These are phyloP conservation scores for Cicer judaicum DNA, from an alignment of 306 rosid species.

Conservation along the genomic window DNA sequence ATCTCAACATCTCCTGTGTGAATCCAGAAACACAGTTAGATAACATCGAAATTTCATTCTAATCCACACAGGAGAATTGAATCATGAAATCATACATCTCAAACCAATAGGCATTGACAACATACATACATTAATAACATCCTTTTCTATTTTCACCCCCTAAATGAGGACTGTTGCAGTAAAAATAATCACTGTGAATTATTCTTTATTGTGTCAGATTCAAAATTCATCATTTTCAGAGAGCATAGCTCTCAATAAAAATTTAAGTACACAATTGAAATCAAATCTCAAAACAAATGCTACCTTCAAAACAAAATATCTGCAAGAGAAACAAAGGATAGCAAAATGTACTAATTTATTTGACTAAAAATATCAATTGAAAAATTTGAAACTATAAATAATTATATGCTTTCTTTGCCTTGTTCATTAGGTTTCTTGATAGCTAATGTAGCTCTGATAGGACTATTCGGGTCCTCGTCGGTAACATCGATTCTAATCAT, in stretches of 20 bases:
- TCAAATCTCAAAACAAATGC: constrained; percentile 35
- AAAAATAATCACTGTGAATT: constrained; percentile 28
- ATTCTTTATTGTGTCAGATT: constrained; percentile 4
- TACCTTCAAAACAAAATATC: constrained; percentile 27
- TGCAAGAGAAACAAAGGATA: constrained; percentile 39
- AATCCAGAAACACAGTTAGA: too few species aligned
- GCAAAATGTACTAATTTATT: constrained; percentile 44
- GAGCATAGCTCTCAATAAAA: constrained; percentile 29
- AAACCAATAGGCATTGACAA: too few species aligned
- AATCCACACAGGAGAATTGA: neutral
- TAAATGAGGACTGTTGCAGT: constrained; percentile 12
- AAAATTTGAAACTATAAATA: constrained; percentile 40
- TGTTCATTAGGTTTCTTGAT: constrained; percentile 42
- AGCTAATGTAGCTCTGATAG: constrained; percentile 49
- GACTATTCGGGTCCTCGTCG: constrained; percentile 55
- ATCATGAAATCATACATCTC: constrained; percentile 14
- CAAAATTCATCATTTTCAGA: constrained; percentile 35
- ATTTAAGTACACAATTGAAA: constrained; percentile 37
- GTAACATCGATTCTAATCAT: constrained; percentile 52
- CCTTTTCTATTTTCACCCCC: neutral
- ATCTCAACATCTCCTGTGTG: too few species aligned
- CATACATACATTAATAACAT: neutral
- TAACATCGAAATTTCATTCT: neutral
- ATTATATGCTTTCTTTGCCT: constrained; percentile 49
- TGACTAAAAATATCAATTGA: constrained; percentile 34